These are phyloP conservation scores for Dictyostelium brefeldianum DNA, from an alignment of 78 protist species.

Conservation along the genomic window DNA sequence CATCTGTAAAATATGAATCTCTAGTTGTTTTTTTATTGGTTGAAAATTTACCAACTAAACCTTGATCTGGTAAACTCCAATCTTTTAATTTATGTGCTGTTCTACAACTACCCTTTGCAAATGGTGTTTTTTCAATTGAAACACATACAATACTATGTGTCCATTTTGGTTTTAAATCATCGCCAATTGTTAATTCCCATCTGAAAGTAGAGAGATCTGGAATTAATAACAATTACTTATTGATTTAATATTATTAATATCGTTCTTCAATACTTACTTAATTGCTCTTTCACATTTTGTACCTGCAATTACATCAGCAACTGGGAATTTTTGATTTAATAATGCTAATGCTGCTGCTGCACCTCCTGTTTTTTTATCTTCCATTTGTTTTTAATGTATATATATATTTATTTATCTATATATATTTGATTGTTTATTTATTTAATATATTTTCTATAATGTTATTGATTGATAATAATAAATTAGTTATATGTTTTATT, in stretches of 20 bases:
- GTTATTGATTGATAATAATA: no score
- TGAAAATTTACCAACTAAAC: slow-evolving; percentile 65
- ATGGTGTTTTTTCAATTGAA: slow-evolving; percentile 65
- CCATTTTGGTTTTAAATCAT: slow-evolving; percentile 79
- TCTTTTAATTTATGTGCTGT: slow-evolving; percentile 76
- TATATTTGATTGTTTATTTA: not conserved
- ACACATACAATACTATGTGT: slow-evolving; percentile 72
- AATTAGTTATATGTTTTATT: not conserved
- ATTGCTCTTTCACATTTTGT: slow-evolving; percentile 79
- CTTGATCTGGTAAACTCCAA: slow-evolving; percentile 56
- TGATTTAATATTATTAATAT: no score
- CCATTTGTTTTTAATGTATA: not conserved
- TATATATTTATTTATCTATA: not conserved
- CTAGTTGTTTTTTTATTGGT: slow-evolving; percentile 76
- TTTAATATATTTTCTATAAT: not conserved
- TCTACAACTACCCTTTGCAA: slow-evolving; percentile 73
- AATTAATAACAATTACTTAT: no score
- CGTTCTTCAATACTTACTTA: slow-evolving; percentile 32
- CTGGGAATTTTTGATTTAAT: slow-evolving; percentile 79
- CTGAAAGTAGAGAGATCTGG: not conserved
- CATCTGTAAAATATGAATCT: slow-evolving; percentile 77
- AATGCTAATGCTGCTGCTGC: slow-evolving; percentile 59
- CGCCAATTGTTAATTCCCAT: slow-evolving; percentile 75
- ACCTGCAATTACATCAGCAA: slow-evolving; percentile 74
- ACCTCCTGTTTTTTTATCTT: not conserved